A percentile compares a stretch with the other conserved stretches of the same genome.
phyloP scores from a whole-genome alignment of 805 yeast species.

The Wickerhamomyces canadensis region DNA sequence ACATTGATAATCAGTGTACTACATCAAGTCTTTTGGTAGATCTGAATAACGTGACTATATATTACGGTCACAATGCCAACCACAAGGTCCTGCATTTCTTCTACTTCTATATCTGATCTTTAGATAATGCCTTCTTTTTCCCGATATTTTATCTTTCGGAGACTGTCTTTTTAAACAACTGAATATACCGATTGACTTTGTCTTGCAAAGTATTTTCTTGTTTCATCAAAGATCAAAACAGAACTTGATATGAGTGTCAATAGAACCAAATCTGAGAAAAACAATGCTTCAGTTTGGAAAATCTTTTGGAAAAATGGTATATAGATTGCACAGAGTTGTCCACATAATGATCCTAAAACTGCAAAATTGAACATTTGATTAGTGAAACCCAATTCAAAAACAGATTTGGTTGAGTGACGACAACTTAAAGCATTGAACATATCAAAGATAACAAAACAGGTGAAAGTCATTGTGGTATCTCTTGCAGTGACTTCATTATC shows the following conservation, averaged over 20 bases:
- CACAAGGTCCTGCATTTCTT: no score
- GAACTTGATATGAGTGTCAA: slow-evolving; percentile 63
- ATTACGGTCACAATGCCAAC: no score
- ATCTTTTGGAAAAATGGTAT: slow-evolving; percentile 87
- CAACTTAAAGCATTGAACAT: slow-evolving; percentile 96
- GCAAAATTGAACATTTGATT: slow-evolving; percentile 93
- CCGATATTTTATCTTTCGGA: no score
- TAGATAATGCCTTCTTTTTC: no score
- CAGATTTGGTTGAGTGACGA: slow-evolving; percentile 80
- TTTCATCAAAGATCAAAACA: slow-evolving; percentile 83
- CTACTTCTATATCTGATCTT: no score
- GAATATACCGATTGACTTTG: slow-evolving; percentile 18
- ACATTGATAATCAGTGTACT: no score
- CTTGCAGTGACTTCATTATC: slow-evolving; percentile 81
- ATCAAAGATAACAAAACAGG: slow-evolving; percentile 92
- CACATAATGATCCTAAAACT: slow-evolving; percentile 79
- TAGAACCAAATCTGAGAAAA: slow-evolving; percentile 61
- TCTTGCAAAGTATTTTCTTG: slow-evolving; percentile 46
- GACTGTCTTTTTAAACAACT: slow-evolving; percentile 23
- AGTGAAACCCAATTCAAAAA: slow-evolving; percentile 71
- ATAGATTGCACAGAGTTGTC: slow-evolving; percentile 91
- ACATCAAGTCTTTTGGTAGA: no score
- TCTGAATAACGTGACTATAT: no score
- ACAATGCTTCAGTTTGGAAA: slow-evolving; percentile 91
- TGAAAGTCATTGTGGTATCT: slow-evolving; percentile 98